Percentiles rank a stretch among this genome's conserved stretches.
phyloP scores from a whole-genome alignment of 106 monocot genomes.

The Alisma plantagoaquatica region DNA sequence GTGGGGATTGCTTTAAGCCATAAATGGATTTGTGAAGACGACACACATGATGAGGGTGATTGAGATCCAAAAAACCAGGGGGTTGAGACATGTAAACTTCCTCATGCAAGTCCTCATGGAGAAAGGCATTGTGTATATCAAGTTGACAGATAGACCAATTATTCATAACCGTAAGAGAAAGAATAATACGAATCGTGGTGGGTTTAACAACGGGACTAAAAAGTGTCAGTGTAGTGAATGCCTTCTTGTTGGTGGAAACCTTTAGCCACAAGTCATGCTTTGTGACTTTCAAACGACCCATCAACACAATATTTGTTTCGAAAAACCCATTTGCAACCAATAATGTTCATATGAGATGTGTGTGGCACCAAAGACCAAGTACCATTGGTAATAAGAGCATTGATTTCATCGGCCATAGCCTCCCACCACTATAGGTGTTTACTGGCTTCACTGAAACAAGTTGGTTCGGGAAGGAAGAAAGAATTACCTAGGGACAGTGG shows the following conservation, averaged over 20 bases:
- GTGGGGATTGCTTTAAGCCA: neutral
- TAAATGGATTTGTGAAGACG: neutral
- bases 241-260: neutral
- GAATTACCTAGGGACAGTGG: too few relatives aligned
- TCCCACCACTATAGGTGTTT: too few relatives aligned
- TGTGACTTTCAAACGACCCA: neutral
- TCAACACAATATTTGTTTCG: neutral
- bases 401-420: neutral
- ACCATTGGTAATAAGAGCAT: neutral
- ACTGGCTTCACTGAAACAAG: too few relatives aligned
- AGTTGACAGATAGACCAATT: too few relatives aligned
- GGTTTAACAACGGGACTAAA: too few relatives aligned
- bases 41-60: neutral
- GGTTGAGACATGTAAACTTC: slow-evolving; percentile 1
- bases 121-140: slow-evolving; percentile 1
- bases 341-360: neutral
- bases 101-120: neutral
- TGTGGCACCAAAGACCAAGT: neutral
- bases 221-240: neutral
- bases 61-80: neutral
- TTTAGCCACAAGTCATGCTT: neutral
- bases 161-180: neutral
- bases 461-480: too few relatives aligned
- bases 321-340: slow-evolving; percentile 2
- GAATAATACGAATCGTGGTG: neutral